Conservation (phyloP, 1,284 basidiomycete genomes). For the Malassezia globosa region DNA sequence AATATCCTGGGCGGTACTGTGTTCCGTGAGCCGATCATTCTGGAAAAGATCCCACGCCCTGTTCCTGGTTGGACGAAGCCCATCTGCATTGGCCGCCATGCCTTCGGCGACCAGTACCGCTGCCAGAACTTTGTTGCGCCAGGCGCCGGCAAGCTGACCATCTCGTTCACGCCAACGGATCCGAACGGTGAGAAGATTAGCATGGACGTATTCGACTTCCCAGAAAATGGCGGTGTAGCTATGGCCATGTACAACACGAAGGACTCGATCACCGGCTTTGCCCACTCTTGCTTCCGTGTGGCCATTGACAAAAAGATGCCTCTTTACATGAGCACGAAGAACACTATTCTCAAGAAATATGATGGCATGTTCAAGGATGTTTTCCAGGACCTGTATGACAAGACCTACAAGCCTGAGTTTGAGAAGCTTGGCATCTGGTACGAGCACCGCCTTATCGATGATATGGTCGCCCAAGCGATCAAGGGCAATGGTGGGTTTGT, state of each 20-base stretch:
- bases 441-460: constrained; percentile 70
- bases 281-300: constrained; percentile 97
- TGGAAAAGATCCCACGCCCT: constrained; percentile 77
- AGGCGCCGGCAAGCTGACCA: constrained; percentile 39
- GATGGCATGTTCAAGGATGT: constrained; percentile 98
- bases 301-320: constrained; percentile 89
- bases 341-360: constrained; percentile 47
- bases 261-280: constrained; percentile 79
- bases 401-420: constrained; percentile 68
- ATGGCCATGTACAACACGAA: constrained; percentile 50
- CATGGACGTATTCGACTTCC: constrained; percentile 40
- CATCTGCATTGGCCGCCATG: constrained; percentile 91
- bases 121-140: constrained; percentile 44
- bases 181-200: constrained; percentile 22
- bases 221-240: constrained; percentile 38
- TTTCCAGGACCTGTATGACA: constrained; percentile 85
- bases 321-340: constrained; percentile 50
- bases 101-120: constrained; percentile 75
- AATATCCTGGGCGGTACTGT: constrained; percentile 96
- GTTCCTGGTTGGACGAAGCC: constrained; percentile 86
- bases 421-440: constrained; percentile 80
- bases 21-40: constrained; percentile 95
- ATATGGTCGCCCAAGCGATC: constrained; percentile 76
- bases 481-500: constrained; percentile 94
- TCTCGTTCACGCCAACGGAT: constrained; percentile 36